These are phyloP conservation scores for Cutaneotrichosporon mucoides DNA, from an alignment of 1,284 basidiomycete genomes.

Conservation along the genomic window DNA sequence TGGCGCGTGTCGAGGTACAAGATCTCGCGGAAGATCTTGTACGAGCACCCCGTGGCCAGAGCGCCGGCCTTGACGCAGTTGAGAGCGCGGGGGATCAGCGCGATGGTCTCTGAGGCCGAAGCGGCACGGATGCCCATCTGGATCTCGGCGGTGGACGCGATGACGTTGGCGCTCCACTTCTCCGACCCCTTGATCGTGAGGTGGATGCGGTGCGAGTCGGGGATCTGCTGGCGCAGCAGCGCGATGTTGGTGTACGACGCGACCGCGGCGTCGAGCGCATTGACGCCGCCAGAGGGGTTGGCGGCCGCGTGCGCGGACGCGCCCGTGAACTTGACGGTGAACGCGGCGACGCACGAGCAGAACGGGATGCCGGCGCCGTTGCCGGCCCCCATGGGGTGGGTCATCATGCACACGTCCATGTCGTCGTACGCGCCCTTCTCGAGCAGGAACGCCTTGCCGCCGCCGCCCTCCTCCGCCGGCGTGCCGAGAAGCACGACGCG, in stretches of 20 bases:
- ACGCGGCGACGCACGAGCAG: conserved; percentile 13
- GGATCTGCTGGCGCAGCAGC: conserved; percentile 47
- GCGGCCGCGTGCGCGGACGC: conserved; percentile 21
- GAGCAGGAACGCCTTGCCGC: conserved; percentile 52
- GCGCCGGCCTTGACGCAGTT: conserved; percentile 46
- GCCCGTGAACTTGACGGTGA: conserved; percentile 21
- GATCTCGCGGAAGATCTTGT: conserved; percentile 31
- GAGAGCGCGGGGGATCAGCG: conserved; percentile 30
- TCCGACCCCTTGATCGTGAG: conserved; percentile 4
- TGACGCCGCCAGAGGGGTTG: conserved; percentile 39
- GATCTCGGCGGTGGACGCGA: conserved; percentile 33
- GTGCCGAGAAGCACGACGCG: conserved; percentile 76
- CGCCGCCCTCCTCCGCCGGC: conserved; percentile 56
- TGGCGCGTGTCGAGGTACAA: conserved; percentile 43
- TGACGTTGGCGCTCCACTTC: conserved; percentile 35
- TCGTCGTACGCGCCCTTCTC: conserved; percentile 47
- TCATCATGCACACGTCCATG: conserved; percentile 6
- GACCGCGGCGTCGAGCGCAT: conserved; percentile 52
- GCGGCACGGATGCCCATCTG: conserved; percentile 35
- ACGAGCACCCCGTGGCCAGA: conserved; percentile 43
- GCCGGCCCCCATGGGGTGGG: conserved; percentile 6
- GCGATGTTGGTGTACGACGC: conserved; percentile 49
- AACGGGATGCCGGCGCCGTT: conserved; percentile 11
- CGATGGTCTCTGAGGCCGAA: conserved; percentile 27
- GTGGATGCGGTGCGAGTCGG: conserved; percentile 8